Evolutionary conservation across 2,329 filamentous ascomycete species (phyloP).

Genomic region (Orbilia javanica): DNA sequence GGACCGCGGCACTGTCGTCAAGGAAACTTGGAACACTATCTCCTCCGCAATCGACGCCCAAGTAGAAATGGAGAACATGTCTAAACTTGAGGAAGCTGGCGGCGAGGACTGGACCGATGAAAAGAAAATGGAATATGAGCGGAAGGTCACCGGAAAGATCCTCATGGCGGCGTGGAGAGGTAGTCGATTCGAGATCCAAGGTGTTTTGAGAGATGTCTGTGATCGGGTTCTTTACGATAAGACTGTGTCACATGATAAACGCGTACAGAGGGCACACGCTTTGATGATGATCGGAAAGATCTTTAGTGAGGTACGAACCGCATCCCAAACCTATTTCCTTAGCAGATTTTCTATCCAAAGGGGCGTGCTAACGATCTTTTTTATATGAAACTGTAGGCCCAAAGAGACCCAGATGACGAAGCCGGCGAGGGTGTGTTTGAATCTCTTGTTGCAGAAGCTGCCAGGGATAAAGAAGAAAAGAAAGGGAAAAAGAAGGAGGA

Average conservation of each 20-base stretch:
- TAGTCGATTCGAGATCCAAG: conserved; percentile 97
- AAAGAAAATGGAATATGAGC: conserved; percentile 94
- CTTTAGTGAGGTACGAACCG: conserved; percentile 79
- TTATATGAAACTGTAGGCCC: conserved; percentile 72
- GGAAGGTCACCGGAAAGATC: conserved; percentile 96
- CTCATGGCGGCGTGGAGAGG: conserved; percentile 95
- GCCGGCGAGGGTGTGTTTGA: conserved; percentile 99
- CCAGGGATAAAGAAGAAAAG: conserved; percentile 84
- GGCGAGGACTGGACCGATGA: conserved; percentile 99
- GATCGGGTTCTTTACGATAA: conserved; percentile 85
- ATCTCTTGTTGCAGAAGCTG: conserved; percentile 95
- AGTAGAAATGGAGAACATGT: conserved; percentile 99
- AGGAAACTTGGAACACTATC: conserved; percentile 99
- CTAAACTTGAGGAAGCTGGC: conserved; percentile 90
- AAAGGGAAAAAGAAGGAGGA: conserved; percentile 76
- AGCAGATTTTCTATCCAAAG: neutral
- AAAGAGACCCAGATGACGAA: conserved; percentile 92
- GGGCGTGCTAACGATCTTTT: neutral
- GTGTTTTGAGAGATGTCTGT: conserved; percentile 93
- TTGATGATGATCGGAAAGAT: conserved; percentile 89
- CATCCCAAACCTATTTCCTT: conserved; percentile 20
- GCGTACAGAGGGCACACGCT: conserved; percentile 90
- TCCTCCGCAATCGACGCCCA: conserved; percentile 96
- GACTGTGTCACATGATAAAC: conserved; percentile 83
- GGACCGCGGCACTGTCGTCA: conserved; percentile 95